phyloP scores from a whole-genome alignment of 805 yeast species.

The Candida ipomoeae region DNA sequence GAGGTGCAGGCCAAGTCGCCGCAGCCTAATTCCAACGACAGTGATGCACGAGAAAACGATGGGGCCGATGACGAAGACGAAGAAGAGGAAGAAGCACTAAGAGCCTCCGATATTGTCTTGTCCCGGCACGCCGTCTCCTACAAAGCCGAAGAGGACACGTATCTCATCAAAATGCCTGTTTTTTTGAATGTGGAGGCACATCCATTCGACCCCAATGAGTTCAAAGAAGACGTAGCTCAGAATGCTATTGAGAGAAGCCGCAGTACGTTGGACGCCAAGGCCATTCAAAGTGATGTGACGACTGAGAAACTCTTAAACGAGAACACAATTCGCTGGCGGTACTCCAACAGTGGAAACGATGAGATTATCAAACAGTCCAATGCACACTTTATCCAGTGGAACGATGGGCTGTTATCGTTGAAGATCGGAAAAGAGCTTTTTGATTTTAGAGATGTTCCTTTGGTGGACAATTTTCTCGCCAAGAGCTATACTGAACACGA shows the following conservation, averaged over 20 bases:
- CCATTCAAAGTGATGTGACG: constrained; percentile 44
- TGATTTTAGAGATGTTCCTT: constrained; percentile 63
- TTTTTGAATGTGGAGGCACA: constrained; percentile 78
- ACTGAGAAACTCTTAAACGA: constrained; percentile 67
- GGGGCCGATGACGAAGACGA: constrained; percentile 27
- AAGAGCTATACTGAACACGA: constrained; percentile 68
- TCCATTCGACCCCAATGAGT: constrained; percentile 76
- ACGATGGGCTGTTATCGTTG: constrained; percentile 83
- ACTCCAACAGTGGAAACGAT: constrained; percentile 65
- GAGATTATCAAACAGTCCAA: constrained; percentile 83
- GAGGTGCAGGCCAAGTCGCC: constrained; percentile 12
- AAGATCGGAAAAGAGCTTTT: constrained; percentile 85
- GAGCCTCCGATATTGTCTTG: constrained; percentile 33
- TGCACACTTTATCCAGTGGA: constrained; percentile 89
- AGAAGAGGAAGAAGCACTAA: constrained; percentile 31
- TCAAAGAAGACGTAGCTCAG: constrained; percentile 46
- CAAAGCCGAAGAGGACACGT: constrained; percentile 34
- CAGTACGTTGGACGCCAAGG: constrained; percentile 34
- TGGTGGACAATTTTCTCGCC: constrained; percentile 68
- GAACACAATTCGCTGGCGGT: constrained; percentile 93
- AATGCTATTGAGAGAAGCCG: constrained; percentile 28
- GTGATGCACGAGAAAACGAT: constrained; percentile 22
- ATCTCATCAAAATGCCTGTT: constrained; percentile 68
- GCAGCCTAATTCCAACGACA: constrained; percentile 12
- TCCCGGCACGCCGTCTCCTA: constrained; percentile 49